Base-by-base conservation (phyloP, 2,329 filamentous ascomycete genomes). In the Xylaria arbuscula region DNA sequence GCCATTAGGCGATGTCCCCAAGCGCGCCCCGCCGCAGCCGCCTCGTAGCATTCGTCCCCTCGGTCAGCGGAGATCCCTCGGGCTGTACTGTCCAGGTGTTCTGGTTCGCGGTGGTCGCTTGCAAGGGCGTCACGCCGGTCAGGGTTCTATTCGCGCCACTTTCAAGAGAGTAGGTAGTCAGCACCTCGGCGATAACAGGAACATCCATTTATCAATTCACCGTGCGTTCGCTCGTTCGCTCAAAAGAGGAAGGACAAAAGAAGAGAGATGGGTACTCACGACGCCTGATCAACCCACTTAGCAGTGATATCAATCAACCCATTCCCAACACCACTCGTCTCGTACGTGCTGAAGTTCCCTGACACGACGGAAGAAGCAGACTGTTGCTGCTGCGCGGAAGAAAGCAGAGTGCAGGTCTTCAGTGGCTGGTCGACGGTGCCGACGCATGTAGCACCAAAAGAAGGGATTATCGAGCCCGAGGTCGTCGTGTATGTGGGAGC, bases 271-370 rank as follows among this genome's bases (percentile, higher is more conserved):
- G 24, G 2, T 28, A 64, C 71, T 61, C 57, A 72, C 71, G 62
- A 61, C 13, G 38, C 40, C 42, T 61, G 57, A 28, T 70, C 70
- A 13, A 67, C 11, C 68, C 68, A 73, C n/a, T 50, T 58, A 11
- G 60, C 68, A 3, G 57, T 50, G 42, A 73, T 54, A 28, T 62
- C 62, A 13, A 73, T 68, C 47, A 72, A 28, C 15, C 71, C 71
- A 3, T n/a, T 51, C 0, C 71, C 71, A 10, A 72, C 71, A 28
- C 71, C 71, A 51, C 71, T 73, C 24, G 68, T 70, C 64, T 73
- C 70, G 22, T 36, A 73, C 9, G 71, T 67, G 66, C 71, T 73
- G 45, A 73, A 72, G 54, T 73, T 73, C n/a, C 71, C 71, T 19
- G 60, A 53, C 5, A 72, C 42, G 17, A 61, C 50, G 7, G 53